Conservation (phyloP, 176 grass and related monocot genomes). For the Rhynchospora tenuis region DNA sequence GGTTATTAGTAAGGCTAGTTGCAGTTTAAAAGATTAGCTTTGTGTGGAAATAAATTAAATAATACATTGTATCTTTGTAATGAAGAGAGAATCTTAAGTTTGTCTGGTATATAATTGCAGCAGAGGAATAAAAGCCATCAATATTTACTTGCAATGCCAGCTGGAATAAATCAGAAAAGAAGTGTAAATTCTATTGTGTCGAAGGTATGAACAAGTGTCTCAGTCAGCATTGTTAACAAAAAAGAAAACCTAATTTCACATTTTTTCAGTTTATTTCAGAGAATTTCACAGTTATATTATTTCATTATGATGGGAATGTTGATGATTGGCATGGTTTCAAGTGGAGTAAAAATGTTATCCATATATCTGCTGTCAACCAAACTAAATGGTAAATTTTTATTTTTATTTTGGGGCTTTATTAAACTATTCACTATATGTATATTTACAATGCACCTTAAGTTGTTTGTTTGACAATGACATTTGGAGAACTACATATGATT, state of each 20-base stretch:
- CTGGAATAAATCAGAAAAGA: conserved; percentile 75
- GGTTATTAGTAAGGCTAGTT: not conserved
- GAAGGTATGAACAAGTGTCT: conserved; percentile 50
- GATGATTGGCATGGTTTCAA: conserved; percentile 72
- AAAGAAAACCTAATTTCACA: conserved; percentile 43
- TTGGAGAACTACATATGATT: not conserved
- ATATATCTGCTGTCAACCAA: conserved; percentile 76
- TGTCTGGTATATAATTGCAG: conserved; percentile 22
- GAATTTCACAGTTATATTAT: conserved; percentile 88
- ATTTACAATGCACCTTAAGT: not conserved
- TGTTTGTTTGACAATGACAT: not conserved
- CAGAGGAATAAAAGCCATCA: conserved; percentile 34
- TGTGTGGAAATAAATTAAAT: not conserved
- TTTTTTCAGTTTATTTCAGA: conserved; percentile 93
- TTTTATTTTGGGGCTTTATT: not conserved
- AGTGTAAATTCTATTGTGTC: conserved; percentile 76
- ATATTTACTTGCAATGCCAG: conserved; percentile 70
- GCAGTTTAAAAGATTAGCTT: not conserved
- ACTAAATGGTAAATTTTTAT: conserved; percentile 68
- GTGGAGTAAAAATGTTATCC: conserved; percentile 85
- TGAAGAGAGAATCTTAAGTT: not conserved
- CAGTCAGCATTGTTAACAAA: not conserved
- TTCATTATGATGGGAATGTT: conserved; percentile 96
- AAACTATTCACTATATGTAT: not conserved
- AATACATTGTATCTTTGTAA: not conserved